Percentiles rank a stretch among this genome's conserved stretches.
Evolutionary conservation across 768 basidiomycete species (phyloP).

Genomic region (Hirschioporus abietinus): DNA sequence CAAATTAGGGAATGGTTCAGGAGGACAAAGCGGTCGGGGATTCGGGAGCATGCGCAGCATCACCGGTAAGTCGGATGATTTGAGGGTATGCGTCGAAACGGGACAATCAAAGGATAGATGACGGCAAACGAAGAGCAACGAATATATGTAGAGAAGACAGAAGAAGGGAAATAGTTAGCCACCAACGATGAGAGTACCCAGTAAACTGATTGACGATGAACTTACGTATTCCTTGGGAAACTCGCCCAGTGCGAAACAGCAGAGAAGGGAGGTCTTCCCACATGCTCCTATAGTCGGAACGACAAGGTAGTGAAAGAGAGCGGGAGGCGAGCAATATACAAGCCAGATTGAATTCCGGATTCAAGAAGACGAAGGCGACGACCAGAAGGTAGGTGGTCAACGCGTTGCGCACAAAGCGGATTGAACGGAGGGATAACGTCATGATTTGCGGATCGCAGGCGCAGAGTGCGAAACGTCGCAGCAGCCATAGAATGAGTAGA

Average conservation of each 20-base stretch:
- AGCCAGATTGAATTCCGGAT: neutral
- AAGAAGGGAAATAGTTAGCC: neutral
- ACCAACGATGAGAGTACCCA: neutral
- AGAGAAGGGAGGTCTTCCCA: constrained; percentile 90
- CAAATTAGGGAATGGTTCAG: neutral
- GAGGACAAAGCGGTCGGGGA: neutral
- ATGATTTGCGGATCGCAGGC: neutral
- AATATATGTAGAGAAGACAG: neutral
- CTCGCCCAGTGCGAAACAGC: constrained; percentile 89
- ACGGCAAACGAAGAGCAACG: neutral
- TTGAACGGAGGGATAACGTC: neutral
- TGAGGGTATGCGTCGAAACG: neutral
- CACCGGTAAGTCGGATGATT: neutral
- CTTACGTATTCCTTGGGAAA: constrained; percentile 95
- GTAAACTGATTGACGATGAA: constrained; percentile 15
- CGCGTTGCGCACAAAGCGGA: neutral
- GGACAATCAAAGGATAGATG: neutral
- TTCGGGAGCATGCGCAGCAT: neutral
- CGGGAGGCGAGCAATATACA: neutral
- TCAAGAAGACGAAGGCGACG: neutral
- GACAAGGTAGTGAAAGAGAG: neutral
- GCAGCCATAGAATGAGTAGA: neutral
- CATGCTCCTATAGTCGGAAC: constrained; percentile 70
- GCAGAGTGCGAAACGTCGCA: neutral
- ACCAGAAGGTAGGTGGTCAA: neutral